phyloP scores from a whole-genome alignment of 2,329 filamentous ascomycete genomes.

The Xylariomycetidae sp. region DNA sequence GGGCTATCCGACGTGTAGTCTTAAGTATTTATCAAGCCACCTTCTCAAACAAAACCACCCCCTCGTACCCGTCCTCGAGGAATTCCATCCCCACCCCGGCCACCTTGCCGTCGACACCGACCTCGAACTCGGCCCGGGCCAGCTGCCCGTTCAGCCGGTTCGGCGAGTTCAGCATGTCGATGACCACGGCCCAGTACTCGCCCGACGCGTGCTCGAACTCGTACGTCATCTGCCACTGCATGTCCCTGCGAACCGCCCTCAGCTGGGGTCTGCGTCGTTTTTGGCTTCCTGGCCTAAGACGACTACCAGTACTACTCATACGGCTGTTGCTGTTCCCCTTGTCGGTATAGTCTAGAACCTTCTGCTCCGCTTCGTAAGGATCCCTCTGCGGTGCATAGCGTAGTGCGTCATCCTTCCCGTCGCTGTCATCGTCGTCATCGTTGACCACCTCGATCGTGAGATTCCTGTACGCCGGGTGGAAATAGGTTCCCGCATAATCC shows the following conservation, averaged over 20 bases:
- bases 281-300: too few species aligned
- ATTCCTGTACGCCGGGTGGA: conserved; percentile 38
- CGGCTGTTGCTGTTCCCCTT: too few species aligned
- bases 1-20: too few species aligned
- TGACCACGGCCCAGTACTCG: conserved; percentile 30
- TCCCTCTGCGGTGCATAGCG: too few species aligned
- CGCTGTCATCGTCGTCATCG: neutral
- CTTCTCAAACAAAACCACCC: conserved; percentile 26
- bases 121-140: conserved; percentile 27
- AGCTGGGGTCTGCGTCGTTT: conserved; percentile 8
- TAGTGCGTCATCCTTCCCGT: neutral
- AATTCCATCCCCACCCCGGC: conserved; percentile 27
- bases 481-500: conserved; percentile 38
- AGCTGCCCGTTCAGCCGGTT: conserved; percentile 20
- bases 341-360: too few species aligned
- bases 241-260: conserved; percentile 21
- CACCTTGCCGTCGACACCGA: conserved; percentile 24
- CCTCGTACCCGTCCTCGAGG: conserved; percentile 24
- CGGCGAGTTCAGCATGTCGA: conserved; percentile 20
- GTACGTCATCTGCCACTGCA: conserved; percentile 28
- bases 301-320: too few species aligned
- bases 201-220: conserved; percentile 32
- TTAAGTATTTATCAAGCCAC: too few species aligned
- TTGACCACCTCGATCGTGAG: conserved; percentile 20
- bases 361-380: neutral